These are phyloP conservation scores for Trichoderma semiorbis DNA, from an alignment of 2,329 filamentous ascomycete species.

Conservation along the genomic window DNA sequence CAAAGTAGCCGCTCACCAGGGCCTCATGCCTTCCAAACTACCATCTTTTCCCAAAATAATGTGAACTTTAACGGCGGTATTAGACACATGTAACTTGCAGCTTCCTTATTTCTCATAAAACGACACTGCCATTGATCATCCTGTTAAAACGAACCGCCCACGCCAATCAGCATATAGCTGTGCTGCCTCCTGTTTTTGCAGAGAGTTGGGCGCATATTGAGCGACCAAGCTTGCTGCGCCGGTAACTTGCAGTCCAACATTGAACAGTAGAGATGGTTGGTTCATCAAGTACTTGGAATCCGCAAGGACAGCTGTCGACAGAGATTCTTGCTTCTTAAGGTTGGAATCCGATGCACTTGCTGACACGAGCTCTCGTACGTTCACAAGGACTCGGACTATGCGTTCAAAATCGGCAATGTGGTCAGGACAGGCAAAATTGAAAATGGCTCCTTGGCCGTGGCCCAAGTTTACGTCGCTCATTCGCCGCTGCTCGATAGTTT, in stretches of 20 bases:
- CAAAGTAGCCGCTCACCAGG: not conserved
- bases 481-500: not conserved
- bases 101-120: not conserved
- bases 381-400: not conserved
- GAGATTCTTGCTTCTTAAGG: not conserved
- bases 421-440: not conserved
- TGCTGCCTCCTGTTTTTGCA: not conserved
- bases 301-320: not conserved
- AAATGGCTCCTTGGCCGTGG: too few species aligned
- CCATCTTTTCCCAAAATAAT: too few species aligned
- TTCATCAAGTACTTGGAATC: not conserved
- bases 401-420: not conserved
- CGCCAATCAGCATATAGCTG: not conserved
- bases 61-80: too few species aligned
- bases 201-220: not conserved
- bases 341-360: not conserved
- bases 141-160: not conserved
- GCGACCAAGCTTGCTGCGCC: not conserved
- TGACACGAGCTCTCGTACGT: not conserved
- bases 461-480: not conserved
- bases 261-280: not conserved
- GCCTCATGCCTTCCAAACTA: not conserved
- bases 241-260: not conserved
- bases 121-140: not conserved
- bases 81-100: not conserved